phyloP scores from a whole-genome alignment of 306 rosid species.

The Malus fusca region DNA sequence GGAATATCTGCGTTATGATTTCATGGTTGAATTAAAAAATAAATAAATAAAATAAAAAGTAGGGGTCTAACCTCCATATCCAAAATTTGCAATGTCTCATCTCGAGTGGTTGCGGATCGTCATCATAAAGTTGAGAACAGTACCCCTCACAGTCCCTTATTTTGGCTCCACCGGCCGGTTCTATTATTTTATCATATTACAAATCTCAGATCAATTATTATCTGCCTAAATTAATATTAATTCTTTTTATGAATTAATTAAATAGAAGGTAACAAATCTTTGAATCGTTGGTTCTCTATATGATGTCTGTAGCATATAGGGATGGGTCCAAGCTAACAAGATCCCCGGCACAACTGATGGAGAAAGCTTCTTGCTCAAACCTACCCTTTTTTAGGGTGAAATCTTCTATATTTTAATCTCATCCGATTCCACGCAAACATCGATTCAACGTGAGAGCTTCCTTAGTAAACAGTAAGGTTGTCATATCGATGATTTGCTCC shows the following conservation, averaged over 20 bases:
- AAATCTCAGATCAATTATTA: not conserved
- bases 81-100: not conserved
- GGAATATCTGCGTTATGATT: not conserved
- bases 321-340: conserved; percentile 14
- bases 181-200: not conserved
- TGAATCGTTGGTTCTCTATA: not conserved
- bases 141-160: not conserved
- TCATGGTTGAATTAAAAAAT: not conserved
- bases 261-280: not conserved
- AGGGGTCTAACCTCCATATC: not conserved
- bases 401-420: not conserved
- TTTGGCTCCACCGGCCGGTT: not conserved
- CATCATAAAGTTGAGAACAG: not conserved
- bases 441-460: not conserved
- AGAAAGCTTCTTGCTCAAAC: not conserved
- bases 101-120: not conserved
- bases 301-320: not conserved
- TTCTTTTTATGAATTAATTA: not conserved
- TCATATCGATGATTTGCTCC: not conserved
- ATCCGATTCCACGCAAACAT: too few relatives aligned
- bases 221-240: not conserved
- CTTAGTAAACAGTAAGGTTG: not conserved
- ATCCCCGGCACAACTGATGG: conserved; percentile 2
- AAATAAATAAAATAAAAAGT: not conserved
- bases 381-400: not conserved